These are phyloP conservation scores for Pseudozyma flocculosa DNA, from an alignment of 1,284 basidiomycete species.

Conservation along the genomic window DNA sequence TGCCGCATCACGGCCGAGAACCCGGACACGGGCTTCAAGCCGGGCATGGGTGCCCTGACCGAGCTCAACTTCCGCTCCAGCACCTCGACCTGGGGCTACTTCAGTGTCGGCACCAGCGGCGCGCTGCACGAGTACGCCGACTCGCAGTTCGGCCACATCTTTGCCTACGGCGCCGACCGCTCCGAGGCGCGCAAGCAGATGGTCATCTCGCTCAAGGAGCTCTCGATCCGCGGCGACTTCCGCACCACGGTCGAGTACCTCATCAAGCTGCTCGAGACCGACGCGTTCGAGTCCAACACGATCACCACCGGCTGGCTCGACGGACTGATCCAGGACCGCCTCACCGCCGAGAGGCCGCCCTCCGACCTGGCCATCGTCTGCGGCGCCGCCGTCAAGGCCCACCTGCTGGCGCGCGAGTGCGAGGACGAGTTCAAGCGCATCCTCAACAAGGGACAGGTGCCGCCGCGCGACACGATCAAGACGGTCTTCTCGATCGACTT, in stretches of 20 bases:
- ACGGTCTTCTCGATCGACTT: slow-evolving; percentile 92
- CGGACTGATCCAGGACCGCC: slow-evolving; percentile 87
- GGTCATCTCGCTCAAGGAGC: slow-evolving; percentile 97
- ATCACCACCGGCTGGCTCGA: slow-evolving; percentile 99
- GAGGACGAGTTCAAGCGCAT: slow-evolving; percentile 91
- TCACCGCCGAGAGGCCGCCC: slow-evolving; percentile 95
- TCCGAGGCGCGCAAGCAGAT: slow-evolving; percentile 96
- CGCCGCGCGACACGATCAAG: slow-evolving; percentile 88
- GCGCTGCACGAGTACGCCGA: slow-evolving; percentile 94
- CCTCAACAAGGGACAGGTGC: slow-evolving; percentile 97
- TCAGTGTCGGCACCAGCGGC: slow-evolving; percentile 92
- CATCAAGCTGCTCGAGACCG: slow-evolving; percentile 93
- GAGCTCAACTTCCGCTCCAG: slow-evolving; percentile 99
- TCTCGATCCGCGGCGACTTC: slow-evolving; percentile 98
- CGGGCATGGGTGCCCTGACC: slow-evolving; percentile 91
- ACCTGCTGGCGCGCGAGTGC: slow-evolving; percentile 84
- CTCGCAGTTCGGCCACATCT: slow-evolving; percentile 87
- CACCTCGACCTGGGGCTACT: slow-evolving; percentile 86
- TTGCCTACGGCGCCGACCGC: slow-evolving; percentile 96
- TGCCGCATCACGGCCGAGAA: slow-evolving; percentile 99
- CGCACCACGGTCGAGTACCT: slow-evolving; percentile 91
- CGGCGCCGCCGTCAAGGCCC: slow-evolving; percentile 89
- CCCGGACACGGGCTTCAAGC: slow-evolving; percentile 99
- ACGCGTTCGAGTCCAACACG: slow-evolving; percentile 94
- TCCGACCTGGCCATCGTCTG: slow-evolving; percentile 88